Base-by-base conservation (phyloP, 352 stramenopile species). In the Globisporangium cylindrosporum region DNA sequence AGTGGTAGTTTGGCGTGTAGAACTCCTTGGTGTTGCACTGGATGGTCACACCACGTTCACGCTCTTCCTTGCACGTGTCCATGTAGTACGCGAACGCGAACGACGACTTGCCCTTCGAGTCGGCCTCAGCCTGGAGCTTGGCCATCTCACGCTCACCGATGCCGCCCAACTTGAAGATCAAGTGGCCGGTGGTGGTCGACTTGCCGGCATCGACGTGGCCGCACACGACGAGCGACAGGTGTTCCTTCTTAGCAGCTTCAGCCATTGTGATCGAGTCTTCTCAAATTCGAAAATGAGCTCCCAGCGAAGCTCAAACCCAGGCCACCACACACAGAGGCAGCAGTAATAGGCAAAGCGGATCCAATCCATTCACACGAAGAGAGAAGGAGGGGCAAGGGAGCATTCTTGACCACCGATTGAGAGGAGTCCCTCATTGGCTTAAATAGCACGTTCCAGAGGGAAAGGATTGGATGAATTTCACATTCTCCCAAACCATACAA, bases 31-130 rank as follows among this genome's bases (percentile, higher is more conserved):
- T 79, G 46, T 95, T 87, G 82, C 98, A 98, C 78, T 99, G 96
- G 80, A 99, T 99, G 62, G 85, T 99, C 74, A 99, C 98, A 87
- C 97, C 97, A 79, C 97, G 94, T 77, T 99, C 97, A 71, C 97
- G 93, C 81, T 99, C 97, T 61, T 97, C 96, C 89, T 99, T 99
- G 53, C 98, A 89, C 77, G 99, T 99, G 84, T 99, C 97, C 66
- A 99, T 89, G 68, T 99, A 95, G 94, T 96, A 99, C 34, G 97
- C 97, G 82, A 98, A 99, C 81, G 99, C 99, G 91, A 99, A 99
- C 70, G 97, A 99, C 27, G 84, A 90, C 84, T 99, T 99, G 67
- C 97, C 97, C 24, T 98, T 77, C 78, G 99, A 96, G 64, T 82
- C 91, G 32, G 97, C 94, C 82, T 99, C 97, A 75, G 98, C 98